Evolutionary conservation across 176 grass and related monocot species (phyloP).

Genomic region (Cenchrus americanus): DNA sequence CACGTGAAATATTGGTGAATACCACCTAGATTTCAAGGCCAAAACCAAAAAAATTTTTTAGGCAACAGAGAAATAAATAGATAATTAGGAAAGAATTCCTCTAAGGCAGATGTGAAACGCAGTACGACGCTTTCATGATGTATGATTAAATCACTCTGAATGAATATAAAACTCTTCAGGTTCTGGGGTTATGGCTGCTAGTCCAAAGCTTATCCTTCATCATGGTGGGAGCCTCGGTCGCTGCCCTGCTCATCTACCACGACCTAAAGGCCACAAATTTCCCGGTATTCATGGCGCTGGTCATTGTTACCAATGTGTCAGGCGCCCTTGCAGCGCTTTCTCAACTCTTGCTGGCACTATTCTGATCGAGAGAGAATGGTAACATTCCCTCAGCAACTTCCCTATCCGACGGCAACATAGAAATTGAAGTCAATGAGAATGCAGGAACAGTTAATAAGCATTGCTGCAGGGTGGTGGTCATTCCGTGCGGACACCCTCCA

Average conservation of each 20-base stretch:
- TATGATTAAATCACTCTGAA: too few species aligned
- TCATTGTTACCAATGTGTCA: constrained; percentile 67
- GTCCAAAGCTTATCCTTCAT: constrained; percentile 80
- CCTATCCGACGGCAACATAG: background rate
- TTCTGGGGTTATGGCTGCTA: constrained; percentile 68
- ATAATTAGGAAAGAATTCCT: too few species aligned
- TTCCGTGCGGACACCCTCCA: constrained; percentile 47
- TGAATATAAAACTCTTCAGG: constrained; percentile 27
- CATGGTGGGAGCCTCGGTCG: constrained; percentile 63
- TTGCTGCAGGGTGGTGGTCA: constrained; percentile 84
- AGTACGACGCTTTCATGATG: too few species aligned
- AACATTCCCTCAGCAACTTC: background rate
- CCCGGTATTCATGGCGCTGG: constrained; percentile 53
- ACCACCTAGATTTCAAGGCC: too few species aligned
- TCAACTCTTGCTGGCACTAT: constrained; percentile 90
- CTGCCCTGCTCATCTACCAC: constrained; percentile 50
- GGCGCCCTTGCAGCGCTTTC: constrained; percentile 80
- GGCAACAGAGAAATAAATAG: too few species aligned
- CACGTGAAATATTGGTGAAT: too few species aligned
- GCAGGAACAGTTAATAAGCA: background rate
- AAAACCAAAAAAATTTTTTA: too few species aligned
- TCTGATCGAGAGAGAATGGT: constrained; percentile 93
- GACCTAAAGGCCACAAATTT: constrained; percentile 48
- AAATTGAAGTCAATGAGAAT: background rate
- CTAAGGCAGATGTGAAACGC: too few species aligned